These are phyloP conservation scores for Fraxinus sp. DNA, from an alignment of 305 asterid genomes.

Conservation along the genomic window DNA sequence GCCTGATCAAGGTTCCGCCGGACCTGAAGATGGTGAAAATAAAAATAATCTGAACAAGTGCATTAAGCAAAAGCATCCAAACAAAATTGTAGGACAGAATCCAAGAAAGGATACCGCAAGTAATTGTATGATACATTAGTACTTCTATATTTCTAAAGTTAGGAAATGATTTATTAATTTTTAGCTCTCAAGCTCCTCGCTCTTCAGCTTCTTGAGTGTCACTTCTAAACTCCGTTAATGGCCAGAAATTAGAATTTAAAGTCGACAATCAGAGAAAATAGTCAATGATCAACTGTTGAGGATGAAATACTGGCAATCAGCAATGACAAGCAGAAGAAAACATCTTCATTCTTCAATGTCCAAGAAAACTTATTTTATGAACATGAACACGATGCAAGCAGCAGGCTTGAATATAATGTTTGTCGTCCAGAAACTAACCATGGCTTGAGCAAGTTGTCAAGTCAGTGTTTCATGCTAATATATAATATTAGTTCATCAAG, in stretches of 20 bases:
- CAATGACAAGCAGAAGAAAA: not conserved
- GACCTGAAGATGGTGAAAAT: slow-evolving; percentile 58
- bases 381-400: not conserved
- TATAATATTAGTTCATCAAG: not conserved
- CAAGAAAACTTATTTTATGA: slow-evolving; percentile 1
- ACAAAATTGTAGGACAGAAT: slow-evolving; percentile 10
- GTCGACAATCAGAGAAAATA: slow-evolving; percentile 10
- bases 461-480: not conserved
- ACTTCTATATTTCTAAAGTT: not conserved
- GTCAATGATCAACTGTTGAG: slow-evolving; percentile 13
- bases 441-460: not conserved
- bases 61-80: not conserved
- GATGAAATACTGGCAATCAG: not conserved
- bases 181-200: slow-evolving; percentile 5
- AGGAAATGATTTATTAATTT: not conserved
- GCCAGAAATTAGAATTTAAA: slow-evolving; percentile 8
- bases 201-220: slow-evolving; percentile 10
- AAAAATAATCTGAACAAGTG: not conserved
- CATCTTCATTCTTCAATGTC: not conserved
- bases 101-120: not conserved
- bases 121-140: not conserved
- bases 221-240: slow-evolving; percentile 4
- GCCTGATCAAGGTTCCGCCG: slow-evolving; percentile 99
- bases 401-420: not conserved
- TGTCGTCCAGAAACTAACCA: not conserved